Evolutionary conservation across 192 early-diverging fungal genomes (phyloP).

Genomic region (Coemansia sp.): DNA sequence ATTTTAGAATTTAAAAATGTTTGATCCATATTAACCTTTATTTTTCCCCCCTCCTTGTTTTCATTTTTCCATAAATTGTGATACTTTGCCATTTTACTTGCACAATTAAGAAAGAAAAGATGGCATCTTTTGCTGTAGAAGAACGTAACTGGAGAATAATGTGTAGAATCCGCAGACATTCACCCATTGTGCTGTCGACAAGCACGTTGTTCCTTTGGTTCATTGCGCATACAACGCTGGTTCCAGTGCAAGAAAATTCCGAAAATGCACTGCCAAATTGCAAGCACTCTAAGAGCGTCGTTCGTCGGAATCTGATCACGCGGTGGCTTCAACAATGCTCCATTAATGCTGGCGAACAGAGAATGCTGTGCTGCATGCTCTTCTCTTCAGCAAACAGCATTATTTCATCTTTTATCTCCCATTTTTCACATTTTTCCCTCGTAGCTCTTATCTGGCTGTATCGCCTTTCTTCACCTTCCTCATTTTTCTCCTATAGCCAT

Average conservation of each 20-base stretch:
- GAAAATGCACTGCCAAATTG: too few relatives aligned
- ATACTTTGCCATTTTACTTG: too few relatives aligned
- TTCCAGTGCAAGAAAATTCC: too few relatives aligned
- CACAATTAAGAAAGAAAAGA: too few relatives aligned
- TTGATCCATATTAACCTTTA: background rate
- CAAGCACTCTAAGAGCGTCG: background rate
- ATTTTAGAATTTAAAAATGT: constrained; percentile 77
- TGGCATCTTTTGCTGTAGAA: background rate
- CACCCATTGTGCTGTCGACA: too few relatives aligned
- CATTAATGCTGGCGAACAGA: background rate
- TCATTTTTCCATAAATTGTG: background rate
- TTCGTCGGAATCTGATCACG: background rate
- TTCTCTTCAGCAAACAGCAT: constrained; percentile 1
- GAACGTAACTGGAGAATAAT: background rate
- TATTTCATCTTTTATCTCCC: constrained; percentile 1
- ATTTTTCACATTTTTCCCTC: background rate
- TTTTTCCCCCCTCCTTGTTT: constrained; percentile 5
- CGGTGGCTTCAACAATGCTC: background rate
- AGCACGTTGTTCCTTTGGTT: too few relatives aligned
- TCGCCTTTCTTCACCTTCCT: too few relatives aligned
- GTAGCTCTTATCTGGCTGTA: too few relatives aligned
- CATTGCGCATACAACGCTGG: too few relatives aligned
- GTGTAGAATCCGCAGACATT: background rate
- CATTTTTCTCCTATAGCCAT: constrained; percentile 4
- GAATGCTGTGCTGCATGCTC: background rate